Evolutionary conservation across 164 flowering plant species (phyloP), one percentile per base, ranked within the genome.

Genomic region (Warburgia ugandensis): DNA sequence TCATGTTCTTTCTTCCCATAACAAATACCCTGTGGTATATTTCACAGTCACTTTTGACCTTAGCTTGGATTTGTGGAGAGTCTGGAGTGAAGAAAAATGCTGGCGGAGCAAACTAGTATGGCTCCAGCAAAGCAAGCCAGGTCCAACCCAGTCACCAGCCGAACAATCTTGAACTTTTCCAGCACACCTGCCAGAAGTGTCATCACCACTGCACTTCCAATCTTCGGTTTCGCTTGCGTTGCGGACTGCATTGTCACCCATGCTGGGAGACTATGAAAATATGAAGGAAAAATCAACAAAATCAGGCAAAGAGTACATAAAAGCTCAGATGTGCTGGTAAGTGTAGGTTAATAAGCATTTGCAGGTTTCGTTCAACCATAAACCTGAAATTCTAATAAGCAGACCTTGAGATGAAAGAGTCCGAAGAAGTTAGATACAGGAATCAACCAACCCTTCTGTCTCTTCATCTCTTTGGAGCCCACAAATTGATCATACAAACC

Each of bases 91-190:
- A 86, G 38, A 69, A 86, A 84, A 33, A 81, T 56, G 31, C 67
- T 62, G 46, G 75, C 87, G 0, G 96, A 77, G 36, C 87, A 80
- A 25, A 77, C 5, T 13, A 91, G 56, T 5, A 86, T 45, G n/a
- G 84, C 71, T 21, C 73, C 96, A 29, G 85, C 89, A 48, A 83
- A 80, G 57, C 96, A 91, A 12, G 86, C 92, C 5, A 91, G 78
- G 59, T 91, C 97, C 37, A 79, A 16, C 0, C 72, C 71, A 13
- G 68, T 73, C 13, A 63, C 74, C 56, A 86, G 1, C 29, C 85
- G 84, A 47, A 81, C 63, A 21, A 42, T 72, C 74, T 70, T 75
- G 63, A 86, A 65, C 59, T 91, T 91, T 49, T 86, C 94, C 55
- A 91, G 22, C 54, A 86, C 63, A 41, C 86, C 94, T 11, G 78